Evolutionary conservation across 805 yeast genomes (phyloP).

Genomic region (Teunomyces aglyptinius): DNA sequence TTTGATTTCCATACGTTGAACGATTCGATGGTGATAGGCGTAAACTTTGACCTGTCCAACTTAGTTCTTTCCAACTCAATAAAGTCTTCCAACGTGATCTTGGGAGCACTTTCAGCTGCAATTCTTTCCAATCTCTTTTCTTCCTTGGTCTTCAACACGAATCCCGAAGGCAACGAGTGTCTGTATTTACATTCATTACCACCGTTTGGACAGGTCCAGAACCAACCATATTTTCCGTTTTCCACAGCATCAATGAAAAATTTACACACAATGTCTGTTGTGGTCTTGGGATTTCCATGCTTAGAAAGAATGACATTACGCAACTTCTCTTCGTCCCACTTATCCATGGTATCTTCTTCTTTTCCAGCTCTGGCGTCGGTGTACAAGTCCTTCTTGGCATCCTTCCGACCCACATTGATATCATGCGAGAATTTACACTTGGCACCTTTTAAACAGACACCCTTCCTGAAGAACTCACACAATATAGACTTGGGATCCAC

Average conservation of each 20-base stretch:
- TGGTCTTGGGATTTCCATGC: constrained; percentile 91
- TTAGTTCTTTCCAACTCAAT: constrained; percentile 89
- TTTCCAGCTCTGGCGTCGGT: constrained; percentile 78
- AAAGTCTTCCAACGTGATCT: constrained; percentile 92
- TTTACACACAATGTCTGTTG: constrained; percentile 94
- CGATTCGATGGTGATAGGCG: constrained; percentile 82
- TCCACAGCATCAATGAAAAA: constrained; percentile 95
- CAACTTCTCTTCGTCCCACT: constrained; percentile 96
- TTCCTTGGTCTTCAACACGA: constrained; percentile 94
- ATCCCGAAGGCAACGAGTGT: constrained; percentile 96
- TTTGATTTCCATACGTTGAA: constrained; percentile 81
- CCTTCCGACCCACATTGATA: constrained; percentile 78
- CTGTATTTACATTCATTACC: constrained; percentile 91
- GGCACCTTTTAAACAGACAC: constrained; percentile 81
- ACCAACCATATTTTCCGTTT: constrained; percentile 97
- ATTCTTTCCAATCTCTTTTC: constrained; percentile 85
- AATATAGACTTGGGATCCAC: constrained; percentile 94
- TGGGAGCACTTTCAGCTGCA: constrained; percentile 81
- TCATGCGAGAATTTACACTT: constrained; percentile 94
- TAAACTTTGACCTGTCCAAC: constrained; percentile 68
- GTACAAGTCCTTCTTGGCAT: constrained; percentile 87
- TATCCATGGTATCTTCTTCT: constrained; percentile 86
- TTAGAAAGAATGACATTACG: constrained; percentile 82
- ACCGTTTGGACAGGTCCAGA: constrained; percentile 96
- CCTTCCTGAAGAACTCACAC: constrained; percentile 84